Base-by-base conservation (phyloP, 306 rosid species). In the Arachis stenosperma region DNA sequence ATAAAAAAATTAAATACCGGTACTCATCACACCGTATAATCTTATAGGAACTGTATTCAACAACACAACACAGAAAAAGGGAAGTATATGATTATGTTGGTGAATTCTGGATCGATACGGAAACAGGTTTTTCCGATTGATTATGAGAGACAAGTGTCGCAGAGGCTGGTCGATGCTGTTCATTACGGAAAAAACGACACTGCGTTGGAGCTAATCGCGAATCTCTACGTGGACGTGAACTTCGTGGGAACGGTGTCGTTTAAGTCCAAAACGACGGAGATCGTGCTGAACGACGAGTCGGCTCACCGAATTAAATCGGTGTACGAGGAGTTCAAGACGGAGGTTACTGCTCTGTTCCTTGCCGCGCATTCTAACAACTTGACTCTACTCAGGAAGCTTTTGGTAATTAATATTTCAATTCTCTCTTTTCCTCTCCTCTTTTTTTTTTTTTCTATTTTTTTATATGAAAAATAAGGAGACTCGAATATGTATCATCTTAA, bases 261-360 rank as follows among this genome's bases (percentile, higher is more conserved):
- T 14, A 87, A 81, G 82, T 73, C 81, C 44, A 85, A 68, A 74
- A 85, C 78, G 59, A 81, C 87, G 37, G 92, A 89, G 79, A 78
- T 89, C 54, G 83, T 75, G 22, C 62, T 76, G 67, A 81, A 54
- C 30, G 91, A 81, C 13, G 88, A 85, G 79, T 79, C 71, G 71
- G 75, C 88, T 60, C 87, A 85, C 67, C 63, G 82, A 76, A 90
- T 89, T 6, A 63, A 57, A 8, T 78, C 82, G 2, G 83, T 48
- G 11, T 81, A 77, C 74, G 84, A 89, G 75, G 91, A 89, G 83
- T 89, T 81, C 75, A 89, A 79, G 75, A 87, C 91, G 41, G 88
- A 85, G n/a, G 87, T 87, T 57, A 85, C 91, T 37, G 84, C 95
- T 57, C 81, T 89, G 75, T 87, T 89, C 46, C 76, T 89, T 42